phyloP scores from a whole-genome alignment of 768 basidiomycete genomes.

The Trichaptum fuscoviolaceum region DNA sequence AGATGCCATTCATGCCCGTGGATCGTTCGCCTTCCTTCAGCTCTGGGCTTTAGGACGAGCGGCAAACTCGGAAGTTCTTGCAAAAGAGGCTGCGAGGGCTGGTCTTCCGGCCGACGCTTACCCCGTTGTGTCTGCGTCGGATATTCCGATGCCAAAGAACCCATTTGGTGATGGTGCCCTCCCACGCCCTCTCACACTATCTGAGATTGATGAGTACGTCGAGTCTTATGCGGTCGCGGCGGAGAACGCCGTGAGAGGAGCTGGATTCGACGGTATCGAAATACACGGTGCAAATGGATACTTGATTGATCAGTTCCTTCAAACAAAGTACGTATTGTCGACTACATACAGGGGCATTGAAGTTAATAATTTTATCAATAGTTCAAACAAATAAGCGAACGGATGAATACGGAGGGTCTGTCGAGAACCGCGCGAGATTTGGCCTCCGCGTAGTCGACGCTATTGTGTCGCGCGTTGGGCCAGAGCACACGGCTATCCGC shows the following conservation, averaged over 20 bases:
- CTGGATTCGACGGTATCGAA: constrained; percentile 69
- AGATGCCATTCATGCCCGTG: constrained; percentile 51
- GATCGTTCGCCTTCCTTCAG: constrained; percentile 43
- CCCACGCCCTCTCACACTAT: constrained; percentile 39
- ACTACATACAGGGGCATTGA: too few species aligned
- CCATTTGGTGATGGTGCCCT: neutral
- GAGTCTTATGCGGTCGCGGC: constrained; percentile 49
- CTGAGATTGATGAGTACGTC: constrained; percentile 47
- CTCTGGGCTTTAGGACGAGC: constrained; percentile 38
- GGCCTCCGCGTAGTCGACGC: constrained; percentile 45
- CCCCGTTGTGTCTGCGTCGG: constrained; percentile 22
- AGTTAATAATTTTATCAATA: neutral
- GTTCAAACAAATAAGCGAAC: constrained; percentile 33
- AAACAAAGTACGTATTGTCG: constrained; percentile 9
- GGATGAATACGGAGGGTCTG: constrained; percentile 56
- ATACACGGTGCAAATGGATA: constrained; percentile 26
- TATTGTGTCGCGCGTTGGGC: constrained; percentile 18
- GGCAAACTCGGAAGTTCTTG: constrained; percentile 15
- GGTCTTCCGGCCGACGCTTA: neutral
- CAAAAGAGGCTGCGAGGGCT: constrained; percentile 8
- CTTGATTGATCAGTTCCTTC: constrained; percentile 33
- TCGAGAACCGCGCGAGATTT: constrained; percentile 58
- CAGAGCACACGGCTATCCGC: constrained; percentile 23
- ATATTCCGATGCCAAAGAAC: constrained; percentile 13
- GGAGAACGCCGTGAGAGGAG: constrained; percentile 44